A percentile compares a stretch with the other conserved stretches of the same genome.
Evolutionary conservation across 2,329 filamentous ascomycete species (phyloP).

Genomic region (Colletotrichum agaves): DNA sequence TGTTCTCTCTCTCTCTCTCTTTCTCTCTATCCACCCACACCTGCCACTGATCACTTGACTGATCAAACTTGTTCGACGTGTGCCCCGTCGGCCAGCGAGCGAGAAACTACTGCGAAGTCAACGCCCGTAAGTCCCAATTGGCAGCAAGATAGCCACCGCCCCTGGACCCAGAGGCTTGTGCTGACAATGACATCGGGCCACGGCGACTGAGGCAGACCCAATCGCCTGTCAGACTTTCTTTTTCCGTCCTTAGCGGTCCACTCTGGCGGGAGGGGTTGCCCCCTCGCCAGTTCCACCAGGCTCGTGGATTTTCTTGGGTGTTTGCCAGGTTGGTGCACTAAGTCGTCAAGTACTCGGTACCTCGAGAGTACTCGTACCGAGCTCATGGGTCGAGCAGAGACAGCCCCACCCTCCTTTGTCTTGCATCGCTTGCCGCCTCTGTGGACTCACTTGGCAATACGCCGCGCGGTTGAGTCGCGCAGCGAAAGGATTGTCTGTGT

Average conservation of each 20-base stretch:
- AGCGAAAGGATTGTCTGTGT: not conserved
- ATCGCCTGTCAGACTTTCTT: conserved; percentile 38
- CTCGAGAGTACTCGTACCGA: conserved; percentile 29
- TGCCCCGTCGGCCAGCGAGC: conserved; percentile 23
- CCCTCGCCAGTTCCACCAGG: conserved; percentile 28
- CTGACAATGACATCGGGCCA: conserved; percentile 30
- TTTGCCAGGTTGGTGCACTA: conserved; percentile 5
- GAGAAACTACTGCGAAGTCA: not conserved
- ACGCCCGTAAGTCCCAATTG: conserved; percentile 15
- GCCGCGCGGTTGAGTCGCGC: conserved; percentile 4
- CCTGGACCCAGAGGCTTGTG: conserved; percentile 33
- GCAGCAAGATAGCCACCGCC: conserved; percentile 17
- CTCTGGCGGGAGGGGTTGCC: conserved; percentile 37
- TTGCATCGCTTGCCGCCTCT: conserved; percentile 11
- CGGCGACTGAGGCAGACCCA: conserved; percentile 33
- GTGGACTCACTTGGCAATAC: conserved; percentile 7
- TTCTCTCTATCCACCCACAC: conserved; percentile 29
- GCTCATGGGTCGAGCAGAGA: conserved; percentile 36
- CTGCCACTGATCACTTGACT: conserved; percentile 34
- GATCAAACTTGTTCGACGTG: conserved; percentile 20
- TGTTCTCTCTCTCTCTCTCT: conserved; percentile 16
- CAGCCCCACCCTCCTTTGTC: conserved; percentile 36
- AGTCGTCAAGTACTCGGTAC: conserved; percentile 20
- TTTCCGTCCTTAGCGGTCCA: conserved; percentile 39
- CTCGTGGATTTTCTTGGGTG: conserved; percentile 32